These are phyloP conservation scores for Aegilops sharonensis DNA, from an alignment of 176 grass and related monocot species.

Conservation along the genomic window DNA sequence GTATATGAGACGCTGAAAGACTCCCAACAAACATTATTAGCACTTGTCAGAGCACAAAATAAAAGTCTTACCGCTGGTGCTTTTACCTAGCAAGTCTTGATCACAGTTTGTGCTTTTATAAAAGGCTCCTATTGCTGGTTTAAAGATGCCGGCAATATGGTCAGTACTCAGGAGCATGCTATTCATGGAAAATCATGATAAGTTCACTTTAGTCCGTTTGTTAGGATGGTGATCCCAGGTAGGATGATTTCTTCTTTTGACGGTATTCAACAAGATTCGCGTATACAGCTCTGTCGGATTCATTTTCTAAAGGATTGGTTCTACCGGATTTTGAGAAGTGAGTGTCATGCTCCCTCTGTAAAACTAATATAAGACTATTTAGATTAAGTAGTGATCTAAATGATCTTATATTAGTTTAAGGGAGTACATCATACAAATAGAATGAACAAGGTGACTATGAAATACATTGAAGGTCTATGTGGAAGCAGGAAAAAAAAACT, in stretches of 20 bases:
- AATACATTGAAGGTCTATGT: neutral
- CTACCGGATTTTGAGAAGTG: neutral
- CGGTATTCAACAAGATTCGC: neutral
- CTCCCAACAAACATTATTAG: conserved; percentile 18
- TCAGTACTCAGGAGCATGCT: conserved; percentile 47
- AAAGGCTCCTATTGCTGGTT: conserved; percentile 42
- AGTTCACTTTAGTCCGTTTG: conserved; percentile 13
- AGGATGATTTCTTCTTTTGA: conserved; percentile 12
- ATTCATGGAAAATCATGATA: conserved; percentile 57
- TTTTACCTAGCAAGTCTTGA: conserved; percentile 42
- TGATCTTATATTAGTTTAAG: too few species aligned
- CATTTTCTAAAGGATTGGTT: neutral
- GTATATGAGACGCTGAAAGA: conserved; percentile 22
- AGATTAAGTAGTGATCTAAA: too few species aligned
- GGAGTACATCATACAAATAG: neutral
- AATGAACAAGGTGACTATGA: neutral
- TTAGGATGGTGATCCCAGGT: conserved; percentile 9
- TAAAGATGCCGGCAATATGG: conserved; percentile 55
- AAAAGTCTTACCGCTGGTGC: conserved; percentile 26
- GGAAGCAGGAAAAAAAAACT: neutral
- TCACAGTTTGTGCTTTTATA: conserved; percentile 20
- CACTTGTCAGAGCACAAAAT: conserved; percentile 38
- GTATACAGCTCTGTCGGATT: neutral
- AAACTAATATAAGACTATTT: too few species aligned
- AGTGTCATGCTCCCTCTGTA: neutral